Evolutionary conservation across 1,284 basidiomycete species (phyloP), one percentile per base, ranked within the genome.

Genomic region (Ganoderma leucocontextum): DNA sequence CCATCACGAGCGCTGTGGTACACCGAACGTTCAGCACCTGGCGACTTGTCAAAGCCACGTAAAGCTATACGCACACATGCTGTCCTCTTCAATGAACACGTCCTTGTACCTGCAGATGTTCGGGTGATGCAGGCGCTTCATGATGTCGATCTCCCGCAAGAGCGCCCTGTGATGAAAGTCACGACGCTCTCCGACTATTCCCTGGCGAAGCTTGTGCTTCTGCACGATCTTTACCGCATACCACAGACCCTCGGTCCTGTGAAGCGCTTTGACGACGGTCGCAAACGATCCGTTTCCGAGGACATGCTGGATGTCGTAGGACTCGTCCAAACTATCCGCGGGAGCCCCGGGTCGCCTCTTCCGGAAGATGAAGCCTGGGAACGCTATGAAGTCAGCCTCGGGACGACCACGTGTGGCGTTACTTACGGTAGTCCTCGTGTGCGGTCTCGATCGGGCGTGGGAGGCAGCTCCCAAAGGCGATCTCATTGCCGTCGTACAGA

Each of bases 21-120:
- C 8, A 12, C 35, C 12, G 13, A 42, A 33, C 15, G 10, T 22
- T 47, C n/a, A 60, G 29, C 29, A 33, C 17, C 29, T 0, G 17
- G 2, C 29, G 12, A 35, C 22, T 17, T 2, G 12, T 17, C 13
- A 6, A 35, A 7, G 9, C 2, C 42, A 17, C 12, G 17, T 58
- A 7, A 44, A 0, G 7, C 25, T 29, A 25, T 5, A 36, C 13
- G 9, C 17, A 70, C 86, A 69, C 70, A 97, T 90, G 67, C 87
- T 82, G 35, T 83, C 85, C 9, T 86, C 86, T 55, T 86, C 82
- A 49, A 85, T 82, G 74, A 92, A 96, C n/a, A 89, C 89, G 72
- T 96, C 93, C 67, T 92, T 88, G 39, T 95, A 84, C 62, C 88
- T 84, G 73, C 94, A 95, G 47, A 97, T 93, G 75, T 95, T 93